Conservation (phyloP, 2,329 filamentous ascomycete species). For the Botrytis fabae region DNA sequence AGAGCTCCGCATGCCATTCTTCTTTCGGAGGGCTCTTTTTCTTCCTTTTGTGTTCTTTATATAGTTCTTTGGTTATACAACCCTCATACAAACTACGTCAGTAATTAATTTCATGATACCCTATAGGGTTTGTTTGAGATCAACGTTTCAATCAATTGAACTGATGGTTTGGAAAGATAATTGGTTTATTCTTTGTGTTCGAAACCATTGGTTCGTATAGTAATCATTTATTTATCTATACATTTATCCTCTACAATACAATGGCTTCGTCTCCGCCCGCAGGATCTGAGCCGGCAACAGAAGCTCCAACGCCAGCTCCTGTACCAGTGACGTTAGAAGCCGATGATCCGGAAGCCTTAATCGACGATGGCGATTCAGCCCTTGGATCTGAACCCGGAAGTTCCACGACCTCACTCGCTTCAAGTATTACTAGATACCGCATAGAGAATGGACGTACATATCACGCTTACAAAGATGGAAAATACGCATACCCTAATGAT, state of each 20-base stretch:
- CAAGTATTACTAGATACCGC: slow-evolving; percentile 43
- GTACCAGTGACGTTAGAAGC: slow-evolving; percentile 15
- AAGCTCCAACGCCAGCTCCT: background rate
- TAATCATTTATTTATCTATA: background rate
- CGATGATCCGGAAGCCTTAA: background rate
- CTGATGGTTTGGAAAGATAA: background rate
- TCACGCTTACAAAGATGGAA: slow-evolving; percentile 38
- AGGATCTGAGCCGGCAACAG: background rate
- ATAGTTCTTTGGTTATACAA: background rate
- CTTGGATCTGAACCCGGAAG: slow-evolving; percentile 14
- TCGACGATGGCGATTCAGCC: slow-evolving; percentile 10
- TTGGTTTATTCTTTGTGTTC: background rate
- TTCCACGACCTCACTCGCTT: slow-evolving; percentile 31
- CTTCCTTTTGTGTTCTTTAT: slow-evolving; percentile 1
- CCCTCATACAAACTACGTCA: slow-evolving; percentile 5
- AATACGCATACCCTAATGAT: slow-evolving; percentile 52
- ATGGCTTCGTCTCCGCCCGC: background rate
- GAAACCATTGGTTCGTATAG: background rate
- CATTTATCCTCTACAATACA: background rate
- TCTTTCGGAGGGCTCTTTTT: background rate
- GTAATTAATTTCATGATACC: background rate
- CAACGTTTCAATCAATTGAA: background rate
- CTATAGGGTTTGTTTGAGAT: background rate
- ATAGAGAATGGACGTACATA: slow-evolving; percentile 46
- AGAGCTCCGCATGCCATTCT: background rate